These are phyloP conservation scores for Pachyrhizus erosus DNA, from an alignment of 306 rosid genomes.

Conservation along the genomic window DNA sequence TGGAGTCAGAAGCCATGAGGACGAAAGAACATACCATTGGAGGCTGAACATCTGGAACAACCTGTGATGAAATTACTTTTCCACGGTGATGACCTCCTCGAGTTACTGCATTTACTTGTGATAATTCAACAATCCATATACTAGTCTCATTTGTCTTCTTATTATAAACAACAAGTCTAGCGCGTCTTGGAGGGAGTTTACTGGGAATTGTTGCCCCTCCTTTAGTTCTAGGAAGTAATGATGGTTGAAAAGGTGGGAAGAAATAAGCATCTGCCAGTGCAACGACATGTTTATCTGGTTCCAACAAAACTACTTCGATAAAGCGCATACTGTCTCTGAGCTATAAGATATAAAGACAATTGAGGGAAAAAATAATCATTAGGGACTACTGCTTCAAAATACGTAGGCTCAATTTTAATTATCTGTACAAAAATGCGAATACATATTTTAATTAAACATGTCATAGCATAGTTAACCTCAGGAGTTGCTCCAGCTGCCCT, in stretches of 20 bases:
- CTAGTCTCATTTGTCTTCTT: constrained; percentile 80
- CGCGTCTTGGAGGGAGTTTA: constrained; percentile 84
- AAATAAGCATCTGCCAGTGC: constrained; percentile 90
- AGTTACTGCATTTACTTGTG: constrained; percentile 89
- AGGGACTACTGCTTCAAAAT: constrained; percentile 5
- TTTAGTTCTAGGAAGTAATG: constrained; percentile 75
- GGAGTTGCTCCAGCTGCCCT: constrained; percentile 89
- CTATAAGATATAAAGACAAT: constrained; percentile 45
- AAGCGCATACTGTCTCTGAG: constrained; percentile 89
- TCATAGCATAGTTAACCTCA: constrained; percentile 56
- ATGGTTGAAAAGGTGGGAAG: constrained; percentile 91
- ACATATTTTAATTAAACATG: constrained; percentile 3
- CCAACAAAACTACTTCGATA: constrained; percentile 70
- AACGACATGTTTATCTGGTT: constrained; percentile 81
- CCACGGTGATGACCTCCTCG: constrained; percentile 92
- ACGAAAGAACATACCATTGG: constrained; percentile 60
- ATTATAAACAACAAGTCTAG: constrained; percentile 73
- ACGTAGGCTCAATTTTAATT: not conserved
- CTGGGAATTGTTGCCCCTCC: constrained; percentile 74
- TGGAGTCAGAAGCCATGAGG: not conserved
- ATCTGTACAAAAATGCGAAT: not conserved
- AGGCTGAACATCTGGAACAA: constrained; percentile 86
- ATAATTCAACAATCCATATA: constrained; percentile 72
- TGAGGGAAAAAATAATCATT: not conserved
- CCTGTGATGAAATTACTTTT: constrained; percentile 72